Evolutionary conservation across 2,329 filamentous ascomycete species (phyloP), one percentile per base, ranked within the genome.

Genomic region (Fusarium armeniacum): DNA sequence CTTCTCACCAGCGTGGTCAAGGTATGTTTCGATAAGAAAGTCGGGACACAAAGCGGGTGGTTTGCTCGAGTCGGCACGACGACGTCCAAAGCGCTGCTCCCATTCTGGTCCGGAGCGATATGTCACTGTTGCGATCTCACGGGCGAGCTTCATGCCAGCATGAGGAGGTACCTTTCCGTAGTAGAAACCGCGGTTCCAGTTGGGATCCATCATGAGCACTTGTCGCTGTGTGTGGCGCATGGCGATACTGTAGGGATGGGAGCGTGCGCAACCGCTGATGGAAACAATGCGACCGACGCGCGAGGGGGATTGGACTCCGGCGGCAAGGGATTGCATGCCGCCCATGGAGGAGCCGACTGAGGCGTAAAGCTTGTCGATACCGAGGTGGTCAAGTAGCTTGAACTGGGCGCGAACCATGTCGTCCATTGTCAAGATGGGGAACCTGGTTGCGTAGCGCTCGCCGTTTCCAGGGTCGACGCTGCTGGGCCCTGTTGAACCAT

Each of bases 321-420:
- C 92, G 10, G 94, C 94, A 7, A 99, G 86, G 72, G 93, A 96
- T 78, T 97, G 95, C 96, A 99, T 99, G 57, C 96, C 96, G 55
- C 96, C 96, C 96, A 99, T 99, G 79, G 93, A 97, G 8, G 93
- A 93, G 16, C 96, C 96, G 22, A 99, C 95, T 62, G 93, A 97
- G 20, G 96, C 96, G 78, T 97, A 93, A 12, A 99, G 85, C 75
- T 89, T 92, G 26, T 87, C 77, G 46, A 99, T 91, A 8, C 90
- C 90, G 30, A 99, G 83, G 6, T 83, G 80, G 78, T 98, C 94
- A 15, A 99, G 85, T 32, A 99, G 86, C 44, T 92, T 86, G 82
- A 98, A 98, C 79, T 99, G 96, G 7, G 94, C 95, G 57, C 94
- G 89, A 32, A 98, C 96, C 96, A 99, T 99, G 79, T 99, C 96